Evolutionary conservation across 2,329 filamentous ascomycete genomes (phyloP).

Genomic region (Diaporthe batatas): DNA sequence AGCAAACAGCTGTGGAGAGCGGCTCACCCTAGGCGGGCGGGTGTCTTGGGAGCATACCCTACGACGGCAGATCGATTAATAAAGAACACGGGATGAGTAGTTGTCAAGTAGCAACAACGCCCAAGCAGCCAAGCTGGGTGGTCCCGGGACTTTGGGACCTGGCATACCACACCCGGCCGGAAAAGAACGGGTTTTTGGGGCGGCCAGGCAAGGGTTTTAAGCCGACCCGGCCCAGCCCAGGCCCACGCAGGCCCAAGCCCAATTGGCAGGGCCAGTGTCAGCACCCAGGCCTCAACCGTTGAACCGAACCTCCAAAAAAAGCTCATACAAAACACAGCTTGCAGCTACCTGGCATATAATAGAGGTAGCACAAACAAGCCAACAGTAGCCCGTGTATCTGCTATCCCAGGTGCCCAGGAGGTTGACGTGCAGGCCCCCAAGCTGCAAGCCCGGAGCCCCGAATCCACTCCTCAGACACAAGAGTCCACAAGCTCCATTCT

Average conservation of each 20-base stretch:
- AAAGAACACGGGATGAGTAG: not conserved
- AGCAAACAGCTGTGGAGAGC: slow-evolving; percentile 12
- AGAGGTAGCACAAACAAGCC: slow-evolving; percentile 5
- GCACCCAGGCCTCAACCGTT: slow-evolving; percentile 32
- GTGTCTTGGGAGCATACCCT: not conserved
- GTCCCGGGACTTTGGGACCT: not conserved
- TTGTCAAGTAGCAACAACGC: too few species aligned
- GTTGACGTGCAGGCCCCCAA: slow-evolving; percentile 20
- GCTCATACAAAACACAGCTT: slow-evolving; percentile 3
- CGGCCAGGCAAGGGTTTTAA: slow-evolving; percentile 1
- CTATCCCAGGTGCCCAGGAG: not conserved
- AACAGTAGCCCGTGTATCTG: not conserved
- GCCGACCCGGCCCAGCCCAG: slow-evolving; percentile 6
- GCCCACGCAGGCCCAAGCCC: too few species aligned
- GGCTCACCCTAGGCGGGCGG: not conserved
- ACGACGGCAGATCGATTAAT: not conserved
- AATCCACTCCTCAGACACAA: slow-evolving; percentile 13
- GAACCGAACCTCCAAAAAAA: slow-evolving; percentile 33
- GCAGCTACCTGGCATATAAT: not conserved
- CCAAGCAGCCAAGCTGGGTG: too few species aligned
- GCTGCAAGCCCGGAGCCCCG: slow-evolving; percentile 20
- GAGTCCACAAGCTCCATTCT: slow-evolving; percentile 27
- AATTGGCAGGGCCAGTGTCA: slow-evolving; percentile 20
- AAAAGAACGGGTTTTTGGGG: slow-evolving; percentile 35
- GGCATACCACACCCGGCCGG: slow-evolving; percentile 15